Conservation (phyloP, 495 filamentous ascomycete species). For the Thermothielavioides terrestris region DNA sequence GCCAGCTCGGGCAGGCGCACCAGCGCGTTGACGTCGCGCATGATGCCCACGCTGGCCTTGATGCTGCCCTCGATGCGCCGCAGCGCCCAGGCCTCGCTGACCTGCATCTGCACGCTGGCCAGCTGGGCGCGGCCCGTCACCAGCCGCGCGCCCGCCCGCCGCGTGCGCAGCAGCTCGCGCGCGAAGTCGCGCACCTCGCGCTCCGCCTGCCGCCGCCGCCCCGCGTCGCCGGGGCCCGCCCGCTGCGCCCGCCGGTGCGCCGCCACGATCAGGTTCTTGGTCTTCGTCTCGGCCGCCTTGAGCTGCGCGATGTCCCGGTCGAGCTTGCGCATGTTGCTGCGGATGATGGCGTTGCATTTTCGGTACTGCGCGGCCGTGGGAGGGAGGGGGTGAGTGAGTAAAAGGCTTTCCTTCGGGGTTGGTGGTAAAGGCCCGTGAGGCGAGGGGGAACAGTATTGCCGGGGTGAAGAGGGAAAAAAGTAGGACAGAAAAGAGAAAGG, state of each 20-base stretch:
- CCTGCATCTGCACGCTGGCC: conserved; percentile 93
- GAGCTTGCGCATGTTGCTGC: conserved; percentile 83
- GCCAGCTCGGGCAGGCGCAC: conserved; percentile 79
- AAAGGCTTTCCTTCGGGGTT: too few species aligned
- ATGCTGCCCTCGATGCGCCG: conserved; percentile 95
- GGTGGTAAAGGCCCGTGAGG: background rate
- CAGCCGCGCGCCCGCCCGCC: conserved; percentile 64
- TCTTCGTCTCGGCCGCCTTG: too few species aligned
- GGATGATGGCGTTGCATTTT: conserved; percentile 91
- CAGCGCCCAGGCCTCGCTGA: conserved; percentile 91
- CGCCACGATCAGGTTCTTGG: conserved; percentile 67
- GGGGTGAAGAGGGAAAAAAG: background rate
- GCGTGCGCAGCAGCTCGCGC: conserved; percentile 73
- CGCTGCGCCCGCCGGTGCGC: conserved; percentile 70
- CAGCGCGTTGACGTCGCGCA: conserved; percentile 91
- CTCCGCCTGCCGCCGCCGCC: conserved; percentile 63
- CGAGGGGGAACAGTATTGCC: conserved; percentile 1
- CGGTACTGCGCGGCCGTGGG: conserved; percentile 54
- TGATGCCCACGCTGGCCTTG: conserved; percentile 75
- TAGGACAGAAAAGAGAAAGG: too few species aligned
- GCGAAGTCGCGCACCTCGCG: conserved; percentile 80
- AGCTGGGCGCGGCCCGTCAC: conserved; percentile 85
- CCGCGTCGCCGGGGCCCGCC: conserved; percentile 55
- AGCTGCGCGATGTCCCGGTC: too few species aligned
- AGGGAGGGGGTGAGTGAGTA: conserved; percentile 1